Percentiles rank a stretch among this genome's conserved stretches.
Conservation (phyloP, 352 stramenopile species). For the Phytopythium delawarense region DNA sequence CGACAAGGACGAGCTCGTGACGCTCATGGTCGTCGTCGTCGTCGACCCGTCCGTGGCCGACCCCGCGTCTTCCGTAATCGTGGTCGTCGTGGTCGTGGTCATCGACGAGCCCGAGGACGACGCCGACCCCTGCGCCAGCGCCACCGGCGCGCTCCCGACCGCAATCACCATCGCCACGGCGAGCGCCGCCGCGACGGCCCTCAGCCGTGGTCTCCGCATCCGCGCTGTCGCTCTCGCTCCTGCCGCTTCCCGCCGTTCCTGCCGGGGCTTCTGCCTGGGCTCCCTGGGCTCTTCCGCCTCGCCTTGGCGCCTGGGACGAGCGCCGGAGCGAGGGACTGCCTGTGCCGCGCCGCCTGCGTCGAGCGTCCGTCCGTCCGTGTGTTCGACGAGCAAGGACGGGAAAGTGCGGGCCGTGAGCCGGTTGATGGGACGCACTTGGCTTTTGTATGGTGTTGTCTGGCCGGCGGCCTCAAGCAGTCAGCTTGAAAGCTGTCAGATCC, state of each 20-base stretch:
- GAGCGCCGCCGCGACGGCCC: background rate
- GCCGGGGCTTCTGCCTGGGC: background rate
- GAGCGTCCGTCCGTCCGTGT: background rate
- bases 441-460: background rate
- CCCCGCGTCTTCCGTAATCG: background rate
- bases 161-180: background rate
- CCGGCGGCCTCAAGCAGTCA: background rate
- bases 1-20: background rate
- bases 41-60: conserved; percentile 1
- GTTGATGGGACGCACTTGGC: background rate
- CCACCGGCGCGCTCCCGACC: background rate
- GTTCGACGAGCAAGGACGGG: background rate
- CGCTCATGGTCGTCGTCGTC: conserved; percentile 10
- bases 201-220: conserved; percentile 3
- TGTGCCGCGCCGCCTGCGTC: background rate
- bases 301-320: too few species aligned
- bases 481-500: background rate
- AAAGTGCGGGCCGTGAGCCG: conserved; percentile 1
- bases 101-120: conserved; percentile 3
- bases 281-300: background rate
- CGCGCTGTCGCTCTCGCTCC: background rate
- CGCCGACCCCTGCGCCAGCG: background rate
- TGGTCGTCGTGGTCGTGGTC: conserved; percentile 11
- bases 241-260: background rate
- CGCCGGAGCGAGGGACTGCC: background rate